These are phyloP conservation scores for Chaetomium olivaceum DNA, from an alignment of 2,329 filamentous ascomycete genomes.

Conservation along the genomic window DNA sequence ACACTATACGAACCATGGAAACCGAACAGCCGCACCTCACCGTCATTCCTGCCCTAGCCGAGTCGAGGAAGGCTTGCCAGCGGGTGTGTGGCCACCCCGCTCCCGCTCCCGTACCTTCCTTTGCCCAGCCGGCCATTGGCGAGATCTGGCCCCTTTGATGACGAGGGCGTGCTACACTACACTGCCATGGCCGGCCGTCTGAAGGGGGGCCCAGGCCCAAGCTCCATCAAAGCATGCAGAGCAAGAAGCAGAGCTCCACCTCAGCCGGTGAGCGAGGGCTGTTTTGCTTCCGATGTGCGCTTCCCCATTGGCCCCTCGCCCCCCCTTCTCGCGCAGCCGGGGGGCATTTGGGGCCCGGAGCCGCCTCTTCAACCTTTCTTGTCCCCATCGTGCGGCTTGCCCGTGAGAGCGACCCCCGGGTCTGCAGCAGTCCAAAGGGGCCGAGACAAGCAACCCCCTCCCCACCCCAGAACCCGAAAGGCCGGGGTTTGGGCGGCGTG, in stretches of 20 bases:
- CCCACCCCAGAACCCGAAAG: background rate
- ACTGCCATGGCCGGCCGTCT: background rate
- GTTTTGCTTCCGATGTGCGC: slow-evolving; percentile 11
- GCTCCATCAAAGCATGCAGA: background rate
- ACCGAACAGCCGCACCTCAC: background rate
- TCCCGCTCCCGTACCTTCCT: slow-evolving; percentile 16
- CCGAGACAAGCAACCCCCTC: background rate
- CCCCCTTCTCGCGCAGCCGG: too few species aligned
- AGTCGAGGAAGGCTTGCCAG: slow-evolving; percentile 5
- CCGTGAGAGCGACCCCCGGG: background rate
- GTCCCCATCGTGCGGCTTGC: background rate
- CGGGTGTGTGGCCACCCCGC: background rate
- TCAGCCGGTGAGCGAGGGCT: slow-evolving; percentile 22
- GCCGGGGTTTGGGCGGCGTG: background rate
- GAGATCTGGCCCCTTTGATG: background rate
- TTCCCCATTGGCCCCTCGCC: slow-evolving; percentile 22
- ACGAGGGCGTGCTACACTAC: background rate
- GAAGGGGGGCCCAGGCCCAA: slow-evolving; percentile 8
- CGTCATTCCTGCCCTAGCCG: slow-evolving; percentile 12
- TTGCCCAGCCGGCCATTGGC: background rate
- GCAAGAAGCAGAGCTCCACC: background rate
- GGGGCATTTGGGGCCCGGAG: background rate
- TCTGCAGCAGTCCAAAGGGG: slow-evolving; percentile 9
- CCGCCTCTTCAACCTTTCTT: background rate
- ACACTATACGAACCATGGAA: slow-evolving; percentile 10